Evolutionary conservation across 305 asterid species (phyloP), one percentile per base, ranked within the genome.

Genomic region (Fraxinus albicans): DNA sequence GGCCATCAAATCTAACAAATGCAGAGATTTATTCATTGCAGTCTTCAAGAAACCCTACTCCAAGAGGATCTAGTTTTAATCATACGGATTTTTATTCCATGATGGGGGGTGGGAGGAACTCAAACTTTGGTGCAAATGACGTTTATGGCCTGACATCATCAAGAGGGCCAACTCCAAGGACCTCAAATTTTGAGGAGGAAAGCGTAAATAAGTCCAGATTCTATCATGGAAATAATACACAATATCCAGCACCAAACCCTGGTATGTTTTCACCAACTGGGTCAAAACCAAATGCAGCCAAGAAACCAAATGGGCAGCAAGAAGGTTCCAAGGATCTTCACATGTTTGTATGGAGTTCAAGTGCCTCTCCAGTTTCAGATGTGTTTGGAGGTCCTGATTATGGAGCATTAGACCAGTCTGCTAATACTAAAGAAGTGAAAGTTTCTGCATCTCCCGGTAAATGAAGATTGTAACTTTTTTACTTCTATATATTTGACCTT

Each of bases 321-420:
- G 88, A 87, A 75, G 92, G 89, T 44, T 91, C 86, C 19, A 92
- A 91, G 40, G 99, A 95, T 85, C 91, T 94, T 17, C 98, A 95
- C 19, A 95, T 95, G 99, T 94, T 94, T 77, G 99, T 95, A 29
- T 95, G 99, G 99, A 94, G 99, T 84, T 93, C 97, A 10, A 95
- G 97, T 81, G 91, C 93, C 79, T 95, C 99, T 34, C 99, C 99
- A 0, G 98, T 94, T 80, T 95, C 99, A 1, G 99, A 95, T 78
- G 99, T 94, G 17, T 94, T 92, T 83, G 91, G 93, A 3, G 95
- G 94, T 13, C 97, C 87, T 84, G 95, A 90, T 65, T 87, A 90
- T 83, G 92, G 93, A 4, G 84, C 93, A 19, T 53, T 89, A 34
- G 95, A 91, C 79, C 90, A 84, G 13, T 85, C 89, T 85, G 79